Evolutionary conservation across 2,329 filamentous ascomycete genomes (phyloP).

Genomic region (Neofusicoccum umdonicola): DNA sequence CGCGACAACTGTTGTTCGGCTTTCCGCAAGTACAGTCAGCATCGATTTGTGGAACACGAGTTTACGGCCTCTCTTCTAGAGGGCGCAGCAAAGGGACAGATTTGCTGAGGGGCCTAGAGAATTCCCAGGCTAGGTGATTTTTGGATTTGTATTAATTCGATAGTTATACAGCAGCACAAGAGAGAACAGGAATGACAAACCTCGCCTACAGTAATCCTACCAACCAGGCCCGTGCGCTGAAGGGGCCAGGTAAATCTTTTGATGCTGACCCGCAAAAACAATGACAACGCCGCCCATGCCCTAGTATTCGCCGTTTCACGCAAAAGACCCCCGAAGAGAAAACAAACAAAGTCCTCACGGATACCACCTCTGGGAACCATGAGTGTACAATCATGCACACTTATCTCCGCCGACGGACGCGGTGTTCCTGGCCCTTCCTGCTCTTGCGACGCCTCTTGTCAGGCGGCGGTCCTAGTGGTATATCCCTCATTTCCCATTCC

Average conservation of each 20-base stretch:
- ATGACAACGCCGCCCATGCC: constrained; percentile 9
- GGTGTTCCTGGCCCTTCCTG: constrained; percentile 14
- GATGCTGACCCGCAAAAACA: background rate
- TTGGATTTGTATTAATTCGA: background rate
- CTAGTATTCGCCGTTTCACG: background rate
- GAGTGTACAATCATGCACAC: background rate
- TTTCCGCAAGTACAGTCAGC: background rate
- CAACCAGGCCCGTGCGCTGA: background rate
- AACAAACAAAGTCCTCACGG: no score
- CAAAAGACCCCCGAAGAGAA: no score
- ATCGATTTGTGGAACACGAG: no score
- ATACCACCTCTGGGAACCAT: no score
- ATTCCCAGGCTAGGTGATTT: background rate
- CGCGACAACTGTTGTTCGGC: no score
- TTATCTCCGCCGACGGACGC: constrained; percentile 14
- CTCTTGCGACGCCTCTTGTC: constrained; percentile 15
- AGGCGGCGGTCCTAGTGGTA: constrained; percentile 14
- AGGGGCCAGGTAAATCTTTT: background rate
- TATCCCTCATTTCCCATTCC: constrained; percentile 18
- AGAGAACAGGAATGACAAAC: background rate
- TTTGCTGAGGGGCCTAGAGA: background rate
- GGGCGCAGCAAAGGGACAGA: background rate
- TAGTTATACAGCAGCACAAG: background rate
- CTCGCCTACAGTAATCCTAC: background rate
- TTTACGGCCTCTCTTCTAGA: no score